Base-by-base conservation (phyloP, 768 basidiomycete species). In the Sporobolomyces pararoseus region DNA sequence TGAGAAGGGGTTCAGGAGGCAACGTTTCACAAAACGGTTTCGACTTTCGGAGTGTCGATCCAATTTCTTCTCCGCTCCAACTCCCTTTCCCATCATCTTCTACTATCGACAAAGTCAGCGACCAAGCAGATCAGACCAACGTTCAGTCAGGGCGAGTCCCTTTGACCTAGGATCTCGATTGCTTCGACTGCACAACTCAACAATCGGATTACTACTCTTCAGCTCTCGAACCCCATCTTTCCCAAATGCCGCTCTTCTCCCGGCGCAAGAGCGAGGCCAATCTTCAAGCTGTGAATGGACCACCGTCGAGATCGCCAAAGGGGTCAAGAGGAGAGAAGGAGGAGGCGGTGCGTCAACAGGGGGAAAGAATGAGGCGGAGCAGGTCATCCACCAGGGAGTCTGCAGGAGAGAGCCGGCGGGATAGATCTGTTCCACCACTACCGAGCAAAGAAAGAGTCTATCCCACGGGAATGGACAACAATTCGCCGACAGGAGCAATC, bases 201-300 rank as follows among this genome's bases (percentile, higher is more conserved):
- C 39, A 42, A 9, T 42, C 39, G 10, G 10, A 9, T 42, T 42
- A 9, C 17, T 42, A 42, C 9, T 42, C 39, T 42, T 42, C 39
- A 17, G 39, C 39, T 42, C 35, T 6, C n/a, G 17, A 23, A 37
- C n/a, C 25, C 29, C 57, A 39, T 13, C 5, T 32, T 19, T n/a
- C n/a, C 44, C 37, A 3, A n/a, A 35, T 44, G 25, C 17, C 27
- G 27, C 23, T 39, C 25, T 57, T 50, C n/a, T 49, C 35, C 21
- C 60, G 67, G 29, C 67, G 67, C 60, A 68, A 68, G 47, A 57
- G 53, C 12, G 67, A 63, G 9, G 46, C 61, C 12, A 68, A 68
- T 32, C 67, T 68, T 6, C 19, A 7, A 35, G 5, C 0, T 2
- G 35, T 19, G 9, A 25, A 4, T 25, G 32, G 32, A 17, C 29